phyloP scores from a whole-genome alignment of 2,329 filamentous ascomycete species.

The Epichloe typhina region DNA sequence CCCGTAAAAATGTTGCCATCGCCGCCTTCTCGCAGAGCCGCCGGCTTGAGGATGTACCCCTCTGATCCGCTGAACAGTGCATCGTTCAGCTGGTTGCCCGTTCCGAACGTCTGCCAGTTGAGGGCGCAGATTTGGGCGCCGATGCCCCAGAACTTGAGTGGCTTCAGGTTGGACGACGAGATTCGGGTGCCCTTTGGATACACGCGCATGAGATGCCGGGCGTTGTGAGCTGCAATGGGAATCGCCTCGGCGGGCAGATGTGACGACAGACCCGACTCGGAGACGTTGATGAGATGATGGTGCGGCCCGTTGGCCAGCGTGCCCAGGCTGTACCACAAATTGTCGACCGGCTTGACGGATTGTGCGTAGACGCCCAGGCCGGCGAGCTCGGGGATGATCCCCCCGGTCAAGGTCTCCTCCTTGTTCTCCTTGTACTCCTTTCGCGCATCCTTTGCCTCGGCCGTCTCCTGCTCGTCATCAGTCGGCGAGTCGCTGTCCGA shows the following conservation, averaged over 20 bases:
- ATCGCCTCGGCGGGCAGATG: constrained; percentile 35
- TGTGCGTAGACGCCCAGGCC: constrained; percentile 56
- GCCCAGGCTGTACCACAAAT: constrained; percentile 47
- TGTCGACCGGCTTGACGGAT: constrained; percentile 52
- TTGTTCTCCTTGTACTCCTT: constrained; percentile 41
- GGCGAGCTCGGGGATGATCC: constrained; percentile 52
- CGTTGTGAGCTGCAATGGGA: constrained; percentile 44
- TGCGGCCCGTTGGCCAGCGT: constrained; percentile 42
- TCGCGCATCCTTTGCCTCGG: constrained; percentile 32
- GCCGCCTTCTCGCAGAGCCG: constrained; percentile 42
- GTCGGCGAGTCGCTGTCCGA: constrained; percentile 21
- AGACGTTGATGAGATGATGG: constrained; percentile 57
- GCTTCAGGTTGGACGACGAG: constrained; percentile 49
- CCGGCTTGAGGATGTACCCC: constrained; percentile 53
- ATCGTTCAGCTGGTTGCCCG: constrained; percentile 54
- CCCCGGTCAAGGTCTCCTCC: constrained; percentile 33
- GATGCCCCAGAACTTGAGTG: constrained; percentile 51
- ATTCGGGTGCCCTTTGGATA: constrained; percentile 58
- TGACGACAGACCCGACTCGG: constrained; percentile 42
- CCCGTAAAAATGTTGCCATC: constrained; percentile 33
- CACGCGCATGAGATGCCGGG: constrained; percentile 53
- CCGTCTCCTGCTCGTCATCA: constrained; percentile 24
- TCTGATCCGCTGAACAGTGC: constrained; percentile 52
- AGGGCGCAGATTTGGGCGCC: constrained; percentile 58
- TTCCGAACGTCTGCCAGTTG: constrained; percentile 57